A percentile compares a stretch with the other conserved stretches of the same genome.
phyloP scores from a whole-genome alignment of 768 basidiomycete species.

The Termitomyces heimii region DNA sequence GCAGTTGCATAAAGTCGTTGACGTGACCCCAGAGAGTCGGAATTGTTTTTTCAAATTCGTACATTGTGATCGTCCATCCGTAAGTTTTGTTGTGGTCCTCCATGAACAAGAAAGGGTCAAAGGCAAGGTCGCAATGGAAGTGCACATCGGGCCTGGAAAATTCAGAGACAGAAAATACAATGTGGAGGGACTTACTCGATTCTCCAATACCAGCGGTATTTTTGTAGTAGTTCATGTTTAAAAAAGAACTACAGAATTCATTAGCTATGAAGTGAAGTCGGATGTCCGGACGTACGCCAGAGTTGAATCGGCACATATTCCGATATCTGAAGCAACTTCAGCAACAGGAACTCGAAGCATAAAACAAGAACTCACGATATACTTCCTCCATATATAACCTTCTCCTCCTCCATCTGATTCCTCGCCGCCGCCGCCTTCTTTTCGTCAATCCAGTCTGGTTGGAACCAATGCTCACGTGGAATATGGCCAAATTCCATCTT shows the following conservation, averaged over 20 bases:
- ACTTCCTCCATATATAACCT: constrained; percentile 39
- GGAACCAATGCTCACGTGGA: constrained; percentile 65
- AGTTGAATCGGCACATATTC: constrained; percentile 76
- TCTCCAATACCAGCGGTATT: constrained; percentile 76
- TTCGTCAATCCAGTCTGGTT: constrained; percentile 78
- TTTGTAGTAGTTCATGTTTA: constrained; percentile 57
- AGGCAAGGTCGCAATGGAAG: constrained; percentile 66
- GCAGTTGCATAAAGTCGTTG: constrained; percentile 52
- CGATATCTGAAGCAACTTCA: constrained; percentile 46
- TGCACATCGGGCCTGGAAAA: constrained; percentile 59
- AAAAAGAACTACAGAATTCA: constrained; percentile 55
- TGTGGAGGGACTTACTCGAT: constrained; percentile 27
- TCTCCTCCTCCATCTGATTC: constrained; percentile 51
- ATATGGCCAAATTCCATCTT: constrained; percentile 55
- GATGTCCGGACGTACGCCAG: constrained; percentile 38
- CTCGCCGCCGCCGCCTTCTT: constrained; percentile 49
- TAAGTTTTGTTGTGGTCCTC: constrained; percentile 67
- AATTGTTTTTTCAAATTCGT: constrained; percentile 75
- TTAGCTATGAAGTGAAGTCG: neutral
- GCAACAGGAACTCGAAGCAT: neutral
- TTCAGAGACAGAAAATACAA: constrained; percentile 17
- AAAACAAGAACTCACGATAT: constrained; percentile 18
- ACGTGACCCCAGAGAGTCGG: constrained; percentile 71
- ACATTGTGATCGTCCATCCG: constrained; percentile 71
- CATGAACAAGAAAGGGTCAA: constrained; percentile 74